Evolutionary conservation across 257 asterid species (phyloP), one percentile per base, ranked within the genome.

Genomic region (Fraxinus quadrangulata): DNA sequence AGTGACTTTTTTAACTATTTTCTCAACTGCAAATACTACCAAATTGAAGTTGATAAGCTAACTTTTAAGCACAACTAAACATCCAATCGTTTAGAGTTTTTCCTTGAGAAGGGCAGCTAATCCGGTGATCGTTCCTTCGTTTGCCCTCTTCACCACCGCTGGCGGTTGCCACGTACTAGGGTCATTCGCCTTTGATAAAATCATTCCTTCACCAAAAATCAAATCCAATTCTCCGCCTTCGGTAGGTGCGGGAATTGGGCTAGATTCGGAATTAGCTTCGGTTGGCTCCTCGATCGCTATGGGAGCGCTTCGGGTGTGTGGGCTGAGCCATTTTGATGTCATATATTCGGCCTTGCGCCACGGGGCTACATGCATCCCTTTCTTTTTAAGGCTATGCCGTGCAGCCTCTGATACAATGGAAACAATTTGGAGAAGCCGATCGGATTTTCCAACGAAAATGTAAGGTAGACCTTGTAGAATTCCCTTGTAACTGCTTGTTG

Each of bases 291-390:
- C 66, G 8, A 69, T 81, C 79, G 47, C 75, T 66, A 24, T 84
- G 72, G 49, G 49, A 42, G 90, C 17, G 61, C 77, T 21, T 61
- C 92, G 93, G 2, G 83, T 77, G 83, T 87, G 86, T 6, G 95
- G 86, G 81, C 96, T 79, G 49, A 94, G 91, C 98, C 98, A 94
- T 77, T 94, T 94, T 2, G 91, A 86, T 71, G 87, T 92, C 24
- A 88, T 79, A 81, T 92, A 94, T 72, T 94, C 97, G 5, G 92
- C 84, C 83, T 91, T 92, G 23, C 98, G 96, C 98, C 98, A 94
- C 3, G 98, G 97, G 37, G 98, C 93, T 70, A 94, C 84, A 72
- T 94, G 97, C 98, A 94, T 92, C 3, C 92, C 98, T 80, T 94
- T 94, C 92, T 91, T 94, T 90, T 90, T 94, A 36, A 94, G 81